These are phyloP conservation scores for Ophiostoma ips DNA, from an alignment of 2,329 filamentous ascomycete genomes.

Conservation along the genomic window DNA sequence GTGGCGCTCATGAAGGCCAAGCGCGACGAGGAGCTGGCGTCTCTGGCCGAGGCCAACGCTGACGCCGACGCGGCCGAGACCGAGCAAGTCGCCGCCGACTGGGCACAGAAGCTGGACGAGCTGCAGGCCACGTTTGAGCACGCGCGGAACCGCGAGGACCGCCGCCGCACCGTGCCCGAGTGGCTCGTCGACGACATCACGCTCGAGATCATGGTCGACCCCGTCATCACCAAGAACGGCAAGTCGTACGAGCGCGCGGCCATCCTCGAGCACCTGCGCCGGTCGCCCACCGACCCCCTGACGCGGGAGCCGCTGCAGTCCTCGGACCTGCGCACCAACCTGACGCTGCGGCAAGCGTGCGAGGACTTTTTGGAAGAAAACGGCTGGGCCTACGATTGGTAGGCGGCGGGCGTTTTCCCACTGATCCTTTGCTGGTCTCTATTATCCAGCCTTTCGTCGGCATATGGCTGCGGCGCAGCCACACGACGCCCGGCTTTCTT, in stretches of 20 bases:
- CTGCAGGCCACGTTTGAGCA: constrained; percentile 38
- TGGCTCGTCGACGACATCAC: constrained; percentile 66
- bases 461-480: background rate
- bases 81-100: constrained; percentile 36
- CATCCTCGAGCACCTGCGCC: constrained; percentile 72
- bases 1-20: constrained; percentile 36
- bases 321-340: constrained; percentile 65
- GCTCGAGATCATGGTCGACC: constrained; percentile 62
- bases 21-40: constrained; percentile 24
- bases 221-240: constrained; percentile 65
- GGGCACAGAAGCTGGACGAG: constrained; percentile 28
- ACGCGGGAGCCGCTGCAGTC: constrained; percentile 61
- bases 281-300: constrained; percentile 63
- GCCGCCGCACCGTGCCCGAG: constrained; percentile 51
- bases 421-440: background rate
- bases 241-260: constrained; percentile 81
- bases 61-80: constrained; percentile 31
- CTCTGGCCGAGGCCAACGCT: constrained; percentile 18
- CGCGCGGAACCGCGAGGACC: constrained; percentile 29
- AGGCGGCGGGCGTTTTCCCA: background rate
- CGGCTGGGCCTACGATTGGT: constrained; percentile 91
- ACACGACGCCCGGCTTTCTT: background rate
- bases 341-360: constrained; percentile 55
- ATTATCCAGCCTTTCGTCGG: no score
- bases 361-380: constrained; percentile 73